Evolutionary conservation across 2,329 filamentous ascomycete species (phyloP), one percentile per base, ranked within the genome.

Genomic region (Periglandula ipomoeae): DNA sequence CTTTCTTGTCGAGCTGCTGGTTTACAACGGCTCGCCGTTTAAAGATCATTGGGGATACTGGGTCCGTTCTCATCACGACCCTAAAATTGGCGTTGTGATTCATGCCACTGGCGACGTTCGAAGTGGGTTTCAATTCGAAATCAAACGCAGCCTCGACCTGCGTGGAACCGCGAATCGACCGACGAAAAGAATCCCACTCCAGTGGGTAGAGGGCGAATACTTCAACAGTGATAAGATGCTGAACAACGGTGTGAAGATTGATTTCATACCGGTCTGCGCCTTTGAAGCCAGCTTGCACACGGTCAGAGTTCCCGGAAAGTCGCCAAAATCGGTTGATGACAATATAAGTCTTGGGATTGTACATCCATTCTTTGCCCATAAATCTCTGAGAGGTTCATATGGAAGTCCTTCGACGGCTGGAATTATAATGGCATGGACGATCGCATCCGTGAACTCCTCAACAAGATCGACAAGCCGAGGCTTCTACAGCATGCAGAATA

Each of bases 1-100:
- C 5, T 57, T 61, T 34, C 38, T 63, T 4, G 49, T 65, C 15
- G 57, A 65, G 26, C 47, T 66, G 5, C 39, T 65, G 13, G 58
- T 58, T 20, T 64, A 50, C 52, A 66, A 59, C 45, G 65, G 65
- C 15, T 20, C 45, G 0, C 64, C 61, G 0, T 67, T 65, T 54
- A 64, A 63, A 39, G 59, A 68, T 45, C 62, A 67, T 53, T 67
- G 64, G 64, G 60, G 61, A 2, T 67, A 64, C 42, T 67, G 51
- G 38, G 41, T 66, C 1, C 38, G 44, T 19, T 61, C 60, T 0
- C 51, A 41, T 4, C 1, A 7, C 0, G 15, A 57, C 15, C 41
- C 52, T 1, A 32, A 57, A 5, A n/a, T 58, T 2, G 63, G 64
- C 5, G 57, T 62, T 6, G n/a, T 55, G 23, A 52, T 65, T 11